Evolutionary conservation across 192 early-diverging fungal genomes (phyloP).

Genomic region (Funneliformis mosseae): DNA sequence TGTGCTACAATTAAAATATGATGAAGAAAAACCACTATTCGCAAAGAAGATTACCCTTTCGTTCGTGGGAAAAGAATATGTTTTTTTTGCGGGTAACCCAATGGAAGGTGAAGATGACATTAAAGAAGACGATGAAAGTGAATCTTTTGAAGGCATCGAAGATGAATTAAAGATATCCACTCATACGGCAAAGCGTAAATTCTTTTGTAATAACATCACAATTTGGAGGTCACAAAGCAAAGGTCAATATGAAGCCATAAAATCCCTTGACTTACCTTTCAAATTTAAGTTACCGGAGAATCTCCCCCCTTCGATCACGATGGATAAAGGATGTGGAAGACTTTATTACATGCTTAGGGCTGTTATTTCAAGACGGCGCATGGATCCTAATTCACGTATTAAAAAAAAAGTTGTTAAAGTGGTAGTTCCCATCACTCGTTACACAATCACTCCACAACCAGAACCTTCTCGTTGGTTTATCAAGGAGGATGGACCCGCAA

Average conservation of each 20-base stretch:
- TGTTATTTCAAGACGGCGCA: neutral
- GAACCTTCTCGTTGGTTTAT: neutral
- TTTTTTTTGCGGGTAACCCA: neutral
- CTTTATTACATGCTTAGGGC: conserved; percentile 21
- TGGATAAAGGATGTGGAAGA: conserved; percentile 4
- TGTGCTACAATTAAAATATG: neutral
- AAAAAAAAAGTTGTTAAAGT: neutral
- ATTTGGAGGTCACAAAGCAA: conserved; percentile 23
- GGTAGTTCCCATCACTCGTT: neutral
- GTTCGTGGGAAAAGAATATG: conserved; percentile 8
- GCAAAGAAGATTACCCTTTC: conserved; percentile 3
- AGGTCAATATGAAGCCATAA: conserved; percentile 17
- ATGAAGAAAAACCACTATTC: neutral
- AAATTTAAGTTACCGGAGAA: neutral
- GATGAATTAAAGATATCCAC: neutral
- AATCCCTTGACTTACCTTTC: conserved; percentile 14
- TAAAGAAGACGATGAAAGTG: neutral
- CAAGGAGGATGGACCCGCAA: neutral
- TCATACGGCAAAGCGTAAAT: neutral
- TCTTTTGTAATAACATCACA: neutral
- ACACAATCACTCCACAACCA: neutral
- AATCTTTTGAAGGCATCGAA: neutral
- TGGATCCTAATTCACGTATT: neutral
- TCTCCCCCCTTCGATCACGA: neutral
- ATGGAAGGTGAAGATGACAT: neutral